phyloP scores from a whole-genome alignment of 495 filamentous ascomycete genomes.

The Tuber borchii region DNA sequence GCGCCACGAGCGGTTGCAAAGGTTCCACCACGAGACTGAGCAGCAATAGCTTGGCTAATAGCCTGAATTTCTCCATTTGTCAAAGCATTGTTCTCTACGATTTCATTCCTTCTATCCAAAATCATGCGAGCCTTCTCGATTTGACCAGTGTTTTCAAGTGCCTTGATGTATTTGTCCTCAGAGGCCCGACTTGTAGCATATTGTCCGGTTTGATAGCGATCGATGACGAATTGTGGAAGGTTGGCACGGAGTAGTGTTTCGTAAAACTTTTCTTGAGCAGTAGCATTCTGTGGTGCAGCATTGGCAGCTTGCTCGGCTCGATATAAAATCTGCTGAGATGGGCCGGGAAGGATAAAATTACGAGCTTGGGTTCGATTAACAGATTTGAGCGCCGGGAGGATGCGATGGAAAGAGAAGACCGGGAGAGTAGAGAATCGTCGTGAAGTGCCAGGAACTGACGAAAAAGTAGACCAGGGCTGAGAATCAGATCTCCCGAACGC shows the following conservation, averaged over 20 bases:
- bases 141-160: conserved; percentile 61
- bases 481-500: conserved; percentile 11
- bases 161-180: conserved; percentile 66
- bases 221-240: conserved; percentile 84
- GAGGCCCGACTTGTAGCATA: conserved; percentile 71
- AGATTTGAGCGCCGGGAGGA: conserved; percentile 30
- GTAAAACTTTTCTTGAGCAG: conserved; percentile 88
- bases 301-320: conserved; percentile 84
- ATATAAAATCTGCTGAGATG: conserved; percentile 56
- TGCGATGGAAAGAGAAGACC: conserved; percentile 13
- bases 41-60: conserved; percentile 79
- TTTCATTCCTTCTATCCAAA: conserved; percentile 29
- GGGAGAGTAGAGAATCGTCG: conserved; percentile 26
- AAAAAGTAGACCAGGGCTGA: conserved; percentile 6
- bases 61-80: conserved; percentile 66
- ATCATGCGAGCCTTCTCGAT: conserved; percentile 45
- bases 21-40: conserved; percentile 62
- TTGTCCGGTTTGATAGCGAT: conserved; percentile 75
- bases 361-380: conserved; percentile 33
- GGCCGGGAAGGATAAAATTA: conserved; percentile 50
- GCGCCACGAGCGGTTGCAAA: conserved; percentile 46
- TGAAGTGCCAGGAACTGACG: conserved; percentile 10
- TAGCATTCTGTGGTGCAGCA: conserved; percentile 76
- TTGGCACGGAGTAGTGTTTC: conserved; percentile 80
- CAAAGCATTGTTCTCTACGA: conserved; percentile 43